phyloP scores from a whole-genome alignment of 129 eudicot genomes.

The Tagetes patula region DNA sequence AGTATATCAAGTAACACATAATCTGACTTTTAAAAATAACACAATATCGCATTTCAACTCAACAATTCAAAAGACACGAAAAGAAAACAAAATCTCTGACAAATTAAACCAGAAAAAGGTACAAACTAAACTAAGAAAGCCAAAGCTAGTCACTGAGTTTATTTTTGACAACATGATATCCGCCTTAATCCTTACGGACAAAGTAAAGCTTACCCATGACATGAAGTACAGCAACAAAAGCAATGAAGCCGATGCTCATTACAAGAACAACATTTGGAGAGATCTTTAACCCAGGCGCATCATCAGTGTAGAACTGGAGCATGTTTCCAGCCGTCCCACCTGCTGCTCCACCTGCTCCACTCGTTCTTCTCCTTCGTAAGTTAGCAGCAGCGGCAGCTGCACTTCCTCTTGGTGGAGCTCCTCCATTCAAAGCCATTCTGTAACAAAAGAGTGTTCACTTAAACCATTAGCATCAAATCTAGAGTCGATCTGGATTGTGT shows the following conservation, averaged over 20 bases:
- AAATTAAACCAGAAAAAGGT: conserved; percentile 20
- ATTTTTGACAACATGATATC: conserved; percentile 12
- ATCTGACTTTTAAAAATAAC: background rate
- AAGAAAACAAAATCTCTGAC: conserved; percentile 10
- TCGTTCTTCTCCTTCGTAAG: conserved; percentile 41
- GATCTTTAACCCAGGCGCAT: conserved; percentile 59
- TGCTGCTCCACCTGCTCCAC: conserved; percentile 40
- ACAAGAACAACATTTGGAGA: conserved; percentile 60
- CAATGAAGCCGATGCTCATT: conserved; percentile 61
- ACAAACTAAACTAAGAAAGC: conserved; percentile 25
- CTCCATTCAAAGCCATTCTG: conserved; percentile 46
- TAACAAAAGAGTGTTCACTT: background rate
- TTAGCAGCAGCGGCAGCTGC: conserved; percentile 43
- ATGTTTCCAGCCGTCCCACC: conserved; percentile 50
- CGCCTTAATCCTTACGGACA: conserved; percentile 39
- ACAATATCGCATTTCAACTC: background rate
- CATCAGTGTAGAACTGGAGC: conserved; percentile 60
- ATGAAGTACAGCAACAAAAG: conserved; percentile 56
- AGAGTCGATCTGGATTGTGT: background rate
- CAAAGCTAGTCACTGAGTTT: conserved; percentile 24
- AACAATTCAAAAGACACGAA: background rate
- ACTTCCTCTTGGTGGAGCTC: conserved; percentile 45
- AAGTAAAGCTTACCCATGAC: conserved; percentile 55
- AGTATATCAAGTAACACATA: no score
- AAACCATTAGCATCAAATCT: background rate